phyloP scores from a whole-genome alignment of 805 yeast genomes.

The Jamesozyma rosinii region DNA sequence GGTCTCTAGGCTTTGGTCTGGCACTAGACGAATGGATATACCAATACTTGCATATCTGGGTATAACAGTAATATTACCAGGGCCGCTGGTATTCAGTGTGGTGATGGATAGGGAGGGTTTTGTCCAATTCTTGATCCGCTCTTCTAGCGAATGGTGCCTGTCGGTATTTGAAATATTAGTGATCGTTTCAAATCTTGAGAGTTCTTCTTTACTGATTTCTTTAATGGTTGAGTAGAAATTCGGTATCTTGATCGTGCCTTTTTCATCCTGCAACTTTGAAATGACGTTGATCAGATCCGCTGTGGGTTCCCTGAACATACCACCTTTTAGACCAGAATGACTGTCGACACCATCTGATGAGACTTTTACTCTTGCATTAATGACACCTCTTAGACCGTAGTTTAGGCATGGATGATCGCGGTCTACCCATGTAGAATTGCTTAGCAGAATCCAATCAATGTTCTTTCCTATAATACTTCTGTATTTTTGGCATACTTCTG shows the following conservation, averaged over 20 bases:
- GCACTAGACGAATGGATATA: constrained; percentile 78
- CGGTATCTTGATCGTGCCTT: constrained; percentile 53
- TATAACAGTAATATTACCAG: constrained; percentile 80
- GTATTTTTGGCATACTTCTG: constrained; percentile 48
- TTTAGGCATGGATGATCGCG: constrained; percentile 83
- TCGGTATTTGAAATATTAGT: constrained; percentile 32
- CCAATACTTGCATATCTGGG: constrained; percentile 73
- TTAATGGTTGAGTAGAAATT: constrained; percentile 62
- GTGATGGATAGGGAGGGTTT: constrained; percentile 85
- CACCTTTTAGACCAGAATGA: constrained; percentile 96
- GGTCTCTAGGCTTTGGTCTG: constrained; percentile 63
- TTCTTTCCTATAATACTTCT: constrained; percentile 44
- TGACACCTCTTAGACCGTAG: constrained; percentile 88
- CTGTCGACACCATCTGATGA: constrained; percentile 73
- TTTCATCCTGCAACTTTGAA: constrained; percentile 50
- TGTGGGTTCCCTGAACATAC: constrained; percentile 79
- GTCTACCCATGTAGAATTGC: constrained; percentile 92
- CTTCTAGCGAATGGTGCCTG: constrained; percentile 32
- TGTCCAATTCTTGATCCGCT: constrained; percentile 76
- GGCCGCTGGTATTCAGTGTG: constrained; percentile 77
- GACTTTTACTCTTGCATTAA: constrained; percentile 67
- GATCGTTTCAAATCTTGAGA: constrained; percentile 52
- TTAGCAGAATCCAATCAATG: constrained; percentile 81
- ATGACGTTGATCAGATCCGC: constrained; percentile 71
- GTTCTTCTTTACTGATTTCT: constrained; percentile 50